phyloP scores from a whole-genome alignment of 1,284 basidiomycete species.

The Tetrapyrgos nigripes region DNA sequence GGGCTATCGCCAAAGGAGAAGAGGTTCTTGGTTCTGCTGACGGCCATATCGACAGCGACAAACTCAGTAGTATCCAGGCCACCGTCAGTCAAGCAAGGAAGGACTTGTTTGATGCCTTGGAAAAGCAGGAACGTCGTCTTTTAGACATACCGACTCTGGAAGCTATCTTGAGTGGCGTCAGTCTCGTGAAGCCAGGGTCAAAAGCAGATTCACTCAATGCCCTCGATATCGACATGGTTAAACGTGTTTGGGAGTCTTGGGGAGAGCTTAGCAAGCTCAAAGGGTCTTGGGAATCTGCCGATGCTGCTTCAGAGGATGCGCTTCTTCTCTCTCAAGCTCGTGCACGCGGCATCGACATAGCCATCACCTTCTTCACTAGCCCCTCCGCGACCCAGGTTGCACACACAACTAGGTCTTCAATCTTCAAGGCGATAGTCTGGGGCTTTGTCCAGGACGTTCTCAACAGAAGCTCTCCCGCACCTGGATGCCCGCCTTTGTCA shows the following conservation, averaged over 20 bases:
- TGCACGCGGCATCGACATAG: neutral
- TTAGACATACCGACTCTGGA: neutral
- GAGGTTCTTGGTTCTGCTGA: neutral
- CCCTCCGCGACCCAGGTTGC: too few species aligned
- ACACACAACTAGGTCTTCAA: too few species aligned
- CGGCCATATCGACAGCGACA: neutral
- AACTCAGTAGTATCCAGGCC: neutral
- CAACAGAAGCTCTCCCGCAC: too few species aligned
- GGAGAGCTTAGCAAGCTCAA: neutral
- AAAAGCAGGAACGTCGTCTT: neutral
- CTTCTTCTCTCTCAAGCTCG: constrained; percentile 2
- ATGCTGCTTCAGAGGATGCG: neutral
- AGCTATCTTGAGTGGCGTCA: too few species aligned
- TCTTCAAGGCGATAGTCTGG: too few species aligned
- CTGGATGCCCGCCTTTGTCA: too few species aligned
- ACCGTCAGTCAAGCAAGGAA: neutral
- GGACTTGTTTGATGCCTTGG: neutral
- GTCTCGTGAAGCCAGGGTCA: too few species aligned
- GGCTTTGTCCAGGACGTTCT: too few species aligned
- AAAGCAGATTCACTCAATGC: too few species aligned
- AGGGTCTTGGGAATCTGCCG: neutral
- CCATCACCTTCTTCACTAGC: neutral
- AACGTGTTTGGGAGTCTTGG: neutral
- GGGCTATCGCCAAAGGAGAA: neutral
- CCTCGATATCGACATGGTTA: constrained; percentile 3